A percentile compares a stretch with the other conserved stretches of the same genome.
Conservation (phyloP, 768 basidiomycete genomes). For the Mycena latifolia region DNA sequence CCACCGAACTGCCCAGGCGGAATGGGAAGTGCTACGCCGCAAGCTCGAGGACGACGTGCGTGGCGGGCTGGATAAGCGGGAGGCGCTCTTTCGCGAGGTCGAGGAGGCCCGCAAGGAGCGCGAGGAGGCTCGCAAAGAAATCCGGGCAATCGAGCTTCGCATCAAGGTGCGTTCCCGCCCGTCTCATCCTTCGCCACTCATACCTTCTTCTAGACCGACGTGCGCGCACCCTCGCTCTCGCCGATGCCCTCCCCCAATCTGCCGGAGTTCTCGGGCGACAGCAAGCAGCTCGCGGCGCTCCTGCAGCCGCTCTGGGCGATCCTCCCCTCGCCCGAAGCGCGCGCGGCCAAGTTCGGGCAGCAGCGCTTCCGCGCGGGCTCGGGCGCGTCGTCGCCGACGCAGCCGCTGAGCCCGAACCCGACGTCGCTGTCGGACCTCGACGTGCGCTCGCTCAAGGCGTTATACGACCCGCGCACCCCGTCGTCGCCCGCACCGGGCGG, state of each 20-base stretch:
- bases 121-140: constrained; percentile 61
- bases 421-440: constrained; percentile 86
- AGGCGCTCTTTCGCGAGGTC: constrained; percentile 61
- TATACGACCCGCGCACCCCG: constrained; percentile 68
- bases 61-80: constrained; percentile 58
- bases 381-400: constrained; percentile 50
- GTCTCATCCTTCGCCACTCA: background rate
- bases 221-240: constrained; percentile 24
- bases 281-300: constrained; percentile 67
- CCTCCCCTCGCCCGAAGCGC: constrained; percentile 87
- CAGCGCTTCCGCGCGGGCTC: constrained; percentile 65
- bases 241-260: constrained; percentile 38
- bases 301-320: constrained; percentile 84
- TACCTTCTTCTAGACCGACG: constrained; percentile 29
- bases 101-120: constrained; percentile 65
- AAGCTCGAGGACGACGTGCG: constrained; percentile 65
- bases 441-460: constrained; percentile 84
- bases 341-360: constrained; percentile 71
- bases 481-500: constrained; percentile 41
- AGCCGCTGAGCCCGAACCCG: constrained; percentile 43
- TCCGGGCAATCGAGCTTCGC: constrained; percentile 51
- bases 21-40: constrained; percentile 60
- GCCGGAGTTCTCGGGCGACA: constrained; percentile 51
- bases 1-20: constrained; percentile 56
- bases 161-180: constrained; percentile 47